Conservation (phyloP, 495 filamentous ascomycete species). For the Aspergillus carlsbadensis region DNA sequence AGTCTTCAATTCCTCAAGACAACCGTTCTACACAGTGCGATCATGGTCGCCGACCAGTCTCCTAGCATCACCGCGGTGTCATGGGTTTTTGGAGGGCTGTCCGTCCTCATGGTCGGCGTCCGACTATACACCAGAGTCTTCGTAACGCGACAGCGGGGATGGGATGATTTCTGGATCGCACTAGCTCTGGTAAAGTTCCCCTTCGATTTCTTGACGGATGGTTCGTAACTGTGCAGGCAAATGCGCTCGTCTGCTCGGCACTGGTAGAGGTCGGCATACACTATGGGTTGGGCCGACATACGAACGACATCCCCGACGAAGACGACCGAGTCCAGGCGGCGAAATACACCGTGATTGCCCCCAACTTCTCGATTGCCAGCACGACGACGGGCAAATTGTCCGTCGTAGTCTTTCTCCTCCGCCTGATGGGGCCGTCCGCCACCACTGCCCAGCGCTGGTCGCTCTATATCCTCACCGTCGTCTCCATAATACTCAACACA, state of each 20-base stretch:
- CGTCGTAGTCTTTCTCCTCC: conserved; percentile 13
- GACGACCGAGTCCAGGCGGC: background rate
- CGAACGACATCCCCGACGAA: conserved; percentile 1
- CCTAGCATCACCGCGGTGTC: conserved; percentile 6
- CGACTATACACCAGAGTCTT: conserved; percentile 7
- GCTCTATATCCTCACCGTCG: conserved; percentile 7
- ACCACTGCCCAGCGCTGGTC: conserved; percentile 5
- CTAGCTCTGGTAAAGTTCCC: conserved; percentile 6
- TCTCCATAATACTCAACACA: conserved; percentile 10
- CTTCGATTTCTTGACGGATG: background rate
- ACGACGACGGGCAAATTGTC: conserved; percentile 16
- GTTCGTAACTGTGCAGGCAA: background rate
- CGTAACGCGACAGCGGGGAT: background rate
- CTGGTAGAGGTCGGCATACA: conserved; percentile 10
- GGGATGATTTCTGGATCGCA: conserved; percentile 17
- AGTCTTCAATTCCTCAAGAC: too few relatives aligned
- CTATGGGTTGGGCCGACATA: conserved; percentile 13
- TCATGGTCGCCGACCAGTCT: background rate
- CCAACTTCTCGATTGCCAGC: conserved; percentile 15
- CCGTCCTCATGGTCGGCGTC: background rate
- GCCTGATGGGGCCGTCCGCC: conserved; percentile 10
- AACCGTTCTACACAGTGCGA: too few relatives aligned
- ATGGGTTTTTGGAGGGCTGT: conserved; percentile 5
- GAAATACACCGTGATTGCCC: conserved; percentile 17
- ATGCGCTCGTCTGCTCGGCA: conserved; percentile 10